Percentiles rank a stretch among this genome's conserved stretches.
Conservation (phyloP, 148 eudicot species). For the Nepenthes gracilis region DNA sequence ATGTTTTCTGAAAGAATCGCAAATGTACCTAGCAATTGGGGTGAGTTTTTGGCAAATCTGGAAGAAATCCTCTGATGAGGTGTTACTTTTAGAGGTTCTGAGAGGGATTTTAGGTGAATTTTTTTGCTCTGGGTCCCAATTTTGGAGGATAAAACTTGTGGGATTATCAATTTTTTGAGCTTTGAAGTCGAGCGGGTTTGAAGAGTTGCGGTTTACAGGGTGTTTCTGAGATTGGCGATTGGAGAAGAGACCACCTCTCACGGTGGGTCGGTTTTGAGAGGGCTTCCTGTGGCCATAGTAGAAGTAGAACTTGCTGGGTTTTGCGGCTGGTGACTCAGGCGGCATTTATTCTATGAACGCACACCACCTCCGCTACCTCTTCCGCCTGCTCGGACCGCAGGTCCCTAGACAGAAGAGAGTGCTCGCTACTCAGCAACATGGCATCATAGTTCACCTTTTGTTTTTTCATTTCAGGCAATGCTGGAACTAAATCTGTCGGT, state of each 20-base stretch:
- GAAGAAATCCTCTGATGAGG: slow-evolving; percentile 53
- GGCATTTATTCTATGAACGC: slow-evolving; percentile 25
- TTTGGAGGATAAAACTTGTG: slow-evolving; percentile 36
- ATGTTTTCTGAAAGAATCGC: slow-evolving; percentile 67
- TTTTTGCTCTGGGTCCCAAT: slow-evolving; percentile 56
- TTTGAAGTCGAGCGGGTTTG: slow-evolving; percentile 17
- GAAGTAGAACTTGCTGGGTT: slow-evolving; percentile 50
- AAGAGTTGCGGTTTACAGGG: slow-evolving; percentile 13
- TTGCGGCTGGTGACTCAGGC: slow-evolving; percentile 37
- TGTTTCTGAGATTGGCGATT: slow-evolving; percentile 47
- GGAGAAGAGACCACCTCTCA: slow-evolving; percentile 75
- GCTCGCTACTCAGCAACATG: too few species aligned
- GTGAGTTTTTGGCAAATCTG: slow-evolving; percentile 42
- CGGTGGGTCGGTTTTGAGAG: slow-evolving; percentile 67
- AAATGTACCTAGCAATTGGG: slow-evolving; percentile 74
- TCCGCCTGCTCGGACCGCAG: too few species aligned
- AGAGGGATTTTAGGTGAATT: slow-evolving; percentile 2
- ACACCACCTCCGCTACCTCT: too few species aligned
- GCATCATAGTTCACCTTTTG: too few species aligned
- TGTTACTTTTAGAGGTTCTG: slow-evolving; percentile 5
- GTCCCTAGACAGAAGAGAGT: too few species aligned
- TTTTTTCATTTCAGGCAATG: too few species aligned
- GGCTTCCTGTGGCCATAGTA: slow-evolving; percentile 74
- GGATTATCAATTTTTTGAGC: slow-evolving; percentile 18
- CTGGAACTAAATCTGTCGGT: too few species aligned